A percentile compares a stretch with the other conserved stretches of the same genome.
Conservation (phyloP, 148 eudicot genomes). For the Beta vulgaris region DNA sequence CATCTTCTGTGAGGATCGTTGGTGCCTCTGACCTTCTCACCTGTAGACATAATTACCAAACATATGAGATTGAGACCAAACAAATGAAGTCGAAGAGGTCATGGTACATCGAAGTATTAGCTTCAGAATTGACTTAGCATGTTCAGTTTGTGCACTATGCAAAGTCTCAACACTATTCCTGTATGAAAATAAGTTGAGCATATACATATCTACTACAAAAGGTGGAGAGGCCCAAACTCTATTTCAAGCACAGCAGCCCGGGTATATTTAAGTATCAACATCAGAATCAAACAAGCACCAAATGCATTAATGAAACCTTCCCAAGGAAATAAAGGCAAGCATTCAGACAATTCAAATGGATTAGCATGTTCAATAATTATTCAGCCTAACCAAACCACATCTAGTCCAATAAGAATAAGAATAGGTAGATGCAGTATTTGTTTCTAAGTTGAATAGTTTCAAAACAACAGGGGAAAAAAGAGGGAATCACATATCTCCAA, state of each 20-base stretch:
- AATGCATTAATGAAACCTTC: background rate
- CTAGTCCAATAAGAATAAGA: too few species aligned
- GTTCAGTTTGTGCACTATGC: too few species aligned
- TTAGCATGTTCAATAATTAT: background rate
- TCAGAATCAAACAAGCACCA: background rate
- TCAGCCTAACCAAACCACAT: too few species aligned
- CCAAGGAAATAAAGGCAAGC: background rate
- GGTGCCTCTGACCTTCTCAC: constrained; percentile 54
- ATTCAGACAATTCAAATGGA: background rate
- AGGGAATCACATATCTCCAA: background rate
- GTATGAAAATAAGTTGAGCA: too few species aligned
- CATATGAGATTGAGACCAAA: background rate
- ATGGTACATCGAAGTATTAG: background rate
- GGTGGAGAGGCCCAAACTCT: too few species aligned
- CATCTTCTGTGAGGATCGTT: constrained; percentile 26
- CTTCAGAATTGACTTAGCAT: too few species aligned
- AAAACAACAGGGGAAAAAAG: too few species aligned
- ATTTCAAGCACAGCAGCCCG: too few species aligned
- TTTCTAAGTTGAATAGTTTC: too few species aligned
- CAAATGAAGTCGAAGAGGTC: background rate
- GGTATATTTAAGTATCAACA: background rate
- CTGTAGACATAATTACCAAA: constrained; percentile 30
- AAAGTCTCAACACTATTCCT: too few species aligned
- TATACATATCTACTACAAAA: too few species aligned
- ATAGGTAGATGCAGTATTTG: too few species aligned